Evolutionary conservation across 2,329 filamentous ascomycete genomes (phyloP).

Genomic region (Pseudocercospora macadamiae): DNA sequence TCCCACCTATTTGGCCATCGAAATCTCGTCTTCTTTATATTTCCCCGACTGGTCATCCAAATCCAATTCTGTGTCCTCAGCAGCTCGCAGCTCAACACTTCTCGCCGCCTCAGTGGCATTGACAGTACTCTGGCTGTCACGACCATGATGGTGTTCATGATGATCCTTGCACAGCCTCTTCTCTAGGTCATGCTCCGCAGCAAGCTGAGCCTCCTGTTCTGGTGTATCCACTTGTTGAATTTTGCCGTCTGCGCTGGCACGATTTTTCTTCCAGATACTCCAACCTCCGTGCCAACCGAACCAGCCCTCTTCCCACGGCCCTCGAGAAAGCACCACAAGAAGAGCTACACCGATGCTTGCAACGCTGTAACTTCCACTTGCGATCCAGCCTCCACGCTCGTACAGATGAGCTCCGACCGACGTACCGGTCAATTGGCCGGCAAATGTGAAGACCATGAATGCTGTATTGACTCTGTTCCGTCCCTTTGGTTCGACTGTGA

Average conservation of each 20-base stretch:
- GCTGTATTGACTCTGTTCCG: slow-evolving; percentile 78
- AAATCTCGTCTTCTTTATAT: neutral
- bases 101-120: slow-evolving; percentile 34
- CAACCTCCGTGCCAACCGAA: slow-evolving; percentile 64
- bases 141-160: slow-evolving; percentile 27
- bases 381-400: slow-evolving; percentile 59
- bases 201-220: slow-evolving; percentile 17
- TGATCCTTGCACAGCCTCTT: slow-evolving; percentile 25
- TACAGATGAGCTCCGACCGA: slow-evolving; percentile 59
- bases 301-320: slow-evolving; percentile 62
- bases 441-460: slow-evolving; percentile 77
- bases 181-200: slow-evolving; percentile 35
- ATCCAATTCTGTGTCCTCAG: slow-evolving; percentile 24
- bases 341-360: slow-evolving; percentile 57
- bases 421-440: slow-evolving; percentile 72
- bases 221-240: slow-evolving; percentile 24
- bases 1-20: neutral
- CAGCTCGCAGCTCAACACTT: slow-evolving; percentile 33
- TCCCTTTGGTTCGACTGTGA: slow-evolving; percentile 69
- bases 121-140: slow-evolving; percentile 29
- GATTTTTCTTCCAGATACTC: slow-evolving; percentile 50
- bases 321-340: slow-evolving; percentile 46
- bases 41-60: neutral
- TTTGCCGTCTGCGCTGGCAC: slow-evolving; percentile 44
- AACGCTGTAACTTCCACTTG: slow-evolving; percentile 60